Conservation (phyloP, 208 protist species). For the Cochliopodium minus region DNA sequence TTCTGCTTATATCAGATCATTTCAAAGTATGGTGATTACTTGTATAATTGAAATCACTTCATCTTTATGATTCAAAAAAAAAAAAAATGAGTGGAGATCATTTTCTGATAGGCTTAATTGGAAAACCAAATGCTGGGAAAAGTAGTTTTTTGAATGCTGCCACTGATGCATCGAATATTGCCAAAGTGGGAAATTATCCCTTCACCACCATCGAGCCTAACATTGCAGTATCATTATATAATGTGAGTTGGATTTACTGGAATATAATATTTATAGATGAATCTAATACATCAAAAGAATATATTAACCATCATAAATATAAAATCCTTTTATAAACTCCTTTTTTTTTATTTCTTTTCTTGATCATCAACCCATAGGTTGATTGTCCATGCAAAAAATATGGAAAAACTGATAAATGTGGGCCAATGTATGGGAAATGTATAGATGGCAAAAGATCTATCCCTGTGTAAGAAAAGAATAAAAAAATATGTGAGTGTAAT, state of each 20-base stretch:
- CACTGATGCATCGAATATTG: slow-evolving; percentile 53
- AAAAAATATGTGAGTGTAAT: no score
- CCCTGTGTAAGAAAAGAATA: not conserved
- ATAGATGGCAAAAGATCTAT: not conserved
- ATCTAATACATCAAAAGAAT: not conserved
- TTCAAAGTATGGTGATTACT: no score
- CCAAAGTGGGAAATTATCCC: slow-evolving; percentile 61
- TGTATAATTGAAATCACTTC: no score
- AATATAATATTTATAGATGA: not conserved
- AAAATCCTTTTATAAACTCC: not conserved
- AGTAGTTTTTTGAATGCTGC: slow-evolving; percentile 77
- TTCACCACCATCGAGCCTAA: slow-evolving; percentile 83
- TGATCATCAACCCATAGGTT: not conserved
- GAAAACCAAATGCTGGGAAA: slow-evolving; percentile 69
- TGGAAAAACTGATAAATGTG: not conserved
- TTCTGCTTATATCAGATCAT: no score
- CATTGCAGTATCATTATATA: slow-evolving; percentile 39
- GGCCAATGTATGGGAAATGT: slow-evolving; percentile 5
- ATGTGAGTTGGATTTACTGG: no score
- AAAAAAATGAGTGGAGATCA: no score
- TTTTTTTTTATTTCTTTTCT: not conserved
- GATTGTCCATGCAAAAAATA: not conserved
- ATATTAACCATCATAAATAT: not conserved
- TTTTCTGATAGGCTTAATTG: slow-evolving; percentile 75
- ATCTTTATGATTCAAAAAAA: no score